These are phyloP conservation scores for Neotropicomus parvogracilis DNA, from an alignment of 1,284 basidiomycete genomes.

Conservation along the genomic window DNA sequence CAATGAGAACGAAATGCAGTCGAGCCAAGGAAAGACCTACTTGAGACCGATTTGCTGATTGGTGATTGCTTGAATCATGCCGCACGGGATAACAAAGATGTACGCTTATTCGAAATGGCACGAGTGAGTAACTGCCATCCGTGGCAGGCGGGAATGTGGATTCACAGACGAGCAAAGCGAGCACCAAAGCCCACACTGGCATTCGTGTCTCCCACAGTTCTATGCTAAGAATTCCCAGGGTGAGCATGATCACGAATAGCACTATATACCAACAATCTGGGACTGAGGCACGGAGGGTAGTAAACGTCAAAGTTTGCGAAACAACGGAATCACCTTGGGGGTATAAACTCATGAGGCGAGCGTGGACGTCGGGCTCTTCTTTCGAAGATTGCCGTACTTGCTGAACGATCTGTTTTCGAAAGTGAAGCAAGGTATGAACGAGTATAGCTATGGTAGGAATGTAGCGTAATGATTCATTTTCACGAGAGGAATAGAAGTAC, in stretches of 20 bases:
- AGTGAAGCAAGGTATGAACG: constrained; percentile 63
- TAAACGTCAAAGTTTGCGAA: too few species aligned
- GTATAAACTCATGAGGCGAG: constrained; percentile 64
- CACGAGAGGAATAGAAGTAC: constrained; percentile 11
- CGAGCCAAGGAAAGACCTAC: constrained; percentile 13
- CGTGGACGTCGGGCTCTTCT: constrained; percentile 69
- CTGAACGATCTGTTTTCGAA: constrained; percentile 57
- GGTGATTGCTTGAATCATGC: constrained; percentile 45
- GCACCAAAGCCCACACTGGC: constrained; percentile 51
- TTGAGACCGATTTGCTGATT: constrained; percentile 44
- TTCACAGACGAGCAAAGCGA: constrained; percentile 38
- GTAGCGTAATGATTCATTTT: background rate
- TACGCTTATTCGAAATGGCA: constrained; percentile 31
- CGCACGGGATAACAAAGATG: constrained; percentile 44
- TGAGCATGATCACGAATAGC: constrained; percentile 40
- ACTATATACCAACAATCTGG: constrained; percentile 35
- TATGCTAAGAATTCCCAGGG: constrained; percentile 54
- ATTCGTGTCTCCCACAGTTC: constrained; percentile 57
- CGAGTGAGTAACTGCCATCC: constrained; percentile 12
- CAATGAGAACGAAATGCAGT: background rate
- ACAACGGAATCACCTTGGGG: constrained; percentile 35
- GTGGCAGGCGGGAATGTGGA: constrained; percentile 25
- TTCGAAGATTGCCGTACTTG: constrained; percentile 46
- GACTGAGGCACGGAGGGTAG: too few species aligned
- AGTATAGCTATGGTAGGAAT: constrained; percentile 43